Conservation (phyloP, 2,329 filamentous ascomycete genomes). For the Colletotrichum salicis region DNA sequence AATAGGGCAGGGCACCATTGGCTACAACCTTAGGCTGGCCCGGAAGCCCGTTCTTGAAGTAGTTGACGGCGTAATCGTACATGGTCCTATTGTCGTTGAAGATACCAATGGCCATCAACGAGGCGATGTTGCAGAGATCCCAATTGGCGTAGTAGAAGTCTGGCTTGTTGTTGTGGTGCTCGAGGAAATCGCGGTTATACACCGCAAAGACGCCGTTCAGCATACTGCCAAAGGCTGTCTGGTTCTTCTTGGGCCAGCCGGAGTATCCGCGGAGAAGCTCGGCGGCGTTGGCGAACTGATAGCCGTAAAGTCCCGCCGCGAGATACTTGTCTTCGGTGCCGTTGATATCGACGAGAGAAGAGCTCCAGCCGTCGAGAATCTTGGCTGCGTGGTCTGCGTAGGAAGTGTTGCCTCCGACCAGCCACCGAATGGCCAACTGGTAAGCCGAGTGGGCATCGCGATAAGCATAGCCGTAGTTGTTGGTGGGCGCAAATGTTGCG, state of each 20-base stretch:
- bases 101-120: conserved; percentile 49
- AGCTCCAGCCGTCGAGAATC: conserved; percentile 48
- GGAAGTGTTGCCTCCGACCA: too few species aligned
- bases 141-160: conserved; percentile 24
- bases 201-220: too few species aligned
- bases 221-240: conserved; percentile 37
- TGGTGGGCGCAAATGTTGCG: too few species aligned
- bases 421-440: too few species aligned
- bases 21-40: not conserved
- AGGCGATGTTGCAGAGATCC: conserved; percentile 52
- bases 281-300: conserved; percentile 51
- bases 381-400: conserved; percentile 39
- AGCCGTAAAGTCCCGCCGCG: conserved; percentile 51
- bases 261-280: conserved; percentile 47
- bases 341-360: conserved; percentile 44
- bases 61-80: conserved; percentile 46
- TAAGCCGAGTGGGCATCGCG: too few species aligned
- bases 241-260: conserved; percentile 40
- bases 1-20: conserved; percentile 45
- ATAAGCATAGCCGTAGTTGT: too few species aligned
- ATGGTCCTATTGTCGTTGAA: conserved; percentile 50
- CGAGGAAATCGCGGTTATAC: too few species aligned
- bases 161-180: too few species aligned
- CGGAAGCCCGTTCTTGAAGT: conserved; percentile 45
- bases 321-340: conserved; percentile 47